Conservation (phyloP, 2,329 filamentous ascomycete genomes). For the Tolypocladium paradoxum region DNA sequence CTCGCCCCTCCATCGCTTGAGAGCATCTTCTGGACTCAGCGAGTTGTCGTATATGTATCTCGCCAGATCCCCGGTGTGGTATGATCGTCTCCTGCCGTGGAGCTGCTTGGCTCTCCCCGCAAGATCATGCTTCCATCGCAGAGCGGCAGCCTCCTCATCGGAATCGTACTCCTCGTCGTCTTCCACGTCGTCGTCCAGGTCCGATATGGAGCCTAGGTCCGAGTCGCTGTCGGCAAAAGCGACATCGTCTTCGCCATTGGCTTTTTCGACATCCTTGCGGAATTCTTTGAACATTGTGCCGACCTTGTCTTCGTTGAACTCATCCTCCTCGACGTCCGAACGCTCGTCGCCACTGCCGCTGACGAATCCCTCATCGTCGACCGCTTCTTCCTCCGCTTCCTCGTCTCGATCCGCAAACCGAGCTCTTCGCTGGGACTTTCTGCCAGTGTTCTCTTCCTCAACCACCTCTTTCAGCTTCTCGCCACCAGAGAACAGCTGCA, state of each 20-base stretch:
- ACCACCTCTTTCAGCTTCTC: slow-evolving; percentile 51
- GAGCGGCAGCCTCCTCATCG: slow-evolving; percentile 59
- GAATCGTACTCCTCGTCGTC: slow-evolving; percentile 42
- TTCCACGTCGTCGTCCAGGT: slow-evolving; percentile 32
- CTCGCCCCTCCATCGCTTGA: slow-evolving; percentile 71
- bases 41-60: slow-evolving; percentile 81
- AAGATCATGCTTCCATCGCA: slow-evolving; percentile 86
- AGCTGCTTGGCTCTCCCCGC: slow-evolving; percentile 60
- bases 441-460: slow-evolving; percentile 44
- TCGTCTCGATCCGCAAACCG: slow-evolving; percentile 51
- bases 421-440: slow-evolving; percentile 47
- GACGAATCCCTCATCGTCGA: slow-evolving; percentile 39
- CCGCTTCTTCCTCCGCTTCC: slow-evolving; percentile 43
- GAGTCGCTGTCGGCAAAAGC: slow-evolving; percentile 96
- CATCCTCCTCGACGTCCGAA: slow-evolving; percentile 40
- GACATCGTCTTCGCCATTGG: slow-evolving; percentile 56
- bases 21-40: slow-evolving; percentile 62
- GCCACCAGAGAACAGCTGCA: slow-evolving; percentile 77
- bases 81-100: slow-evolving; percentile 60
- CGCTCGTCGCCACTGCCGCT: slow-evolving; percentile 42
- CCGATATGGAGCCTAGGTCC: slow-evolving; percentile 79
- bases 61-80: slow-evolving; percentile 71
- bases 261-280: slow-evolving; percentile 37
- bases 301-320: slow-evolving; percentile 48
- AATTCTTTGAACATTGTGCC: slow-evolving; percentile 43